Evolutionary conservation across 352 stramenopile genomes (phyloP), one percentile per base, ranked within the genome.

Genomic region (Blastocystis sp.): DNA sequence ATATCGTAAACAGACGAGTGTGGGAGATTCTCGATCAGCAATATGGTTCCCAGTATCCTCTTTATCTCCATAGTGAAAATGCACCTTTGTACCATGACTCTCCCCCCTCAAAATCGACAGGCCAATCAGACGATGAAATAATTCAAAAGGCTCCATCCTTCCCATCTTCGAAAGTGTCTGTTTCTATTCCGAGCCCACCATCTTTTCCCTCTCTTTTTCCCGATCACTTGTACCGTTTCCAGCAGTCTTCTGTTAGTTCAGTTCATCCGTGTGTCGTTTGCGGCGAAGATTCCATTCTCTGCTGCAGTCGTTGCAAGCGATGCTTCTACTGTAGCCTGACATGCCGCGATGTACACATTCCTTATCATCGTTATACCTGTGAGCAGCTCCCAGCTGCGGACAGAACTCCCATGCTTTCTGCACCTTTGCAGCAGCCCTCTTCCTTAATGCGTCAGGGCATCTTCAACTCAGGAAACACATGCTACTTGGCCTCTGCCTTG

Each of bases 381-480:
- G 45, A 34, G 16, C 18, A 34, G 20, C 45, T 18, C 34, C 39
- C 70, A 3, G 11, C 16, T 20, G 59, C 59, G 20, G 59, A 68
- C 59, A 59, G 11, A n/a, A 9, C 11, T 9, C 59, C 59, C 59
- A 37, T 37, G 20, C 20, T 68, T 30, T 16, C 59, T 30, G 59
- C 59, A 11, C 30, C 26, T n/a, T 55, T 45, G 13, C 50, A 53
- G 24, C 39, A 37, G 13, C 30, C 39, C 3, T 47, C 39, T 5
- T 24, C 63, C 6, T 53, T 64, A 6, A 64, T 65, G 2, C 70
- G 70, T 8, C 37, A 81, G 24, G 70, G 70, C 8, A 81, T 81
- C 45, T 30, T 64, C 18, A 81, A 81, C 70, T 37, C 70, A 20
- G 70, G 70, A 11, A 81, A 81, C 43, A 81, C 70, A 20, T 81